Evolutionary conservation across 495 filamentous ascomycete genomes (phyloP), one percentile per base, ranked within the genome.

Genomic region (Paragyromitra xinjiangensis): DNA sequence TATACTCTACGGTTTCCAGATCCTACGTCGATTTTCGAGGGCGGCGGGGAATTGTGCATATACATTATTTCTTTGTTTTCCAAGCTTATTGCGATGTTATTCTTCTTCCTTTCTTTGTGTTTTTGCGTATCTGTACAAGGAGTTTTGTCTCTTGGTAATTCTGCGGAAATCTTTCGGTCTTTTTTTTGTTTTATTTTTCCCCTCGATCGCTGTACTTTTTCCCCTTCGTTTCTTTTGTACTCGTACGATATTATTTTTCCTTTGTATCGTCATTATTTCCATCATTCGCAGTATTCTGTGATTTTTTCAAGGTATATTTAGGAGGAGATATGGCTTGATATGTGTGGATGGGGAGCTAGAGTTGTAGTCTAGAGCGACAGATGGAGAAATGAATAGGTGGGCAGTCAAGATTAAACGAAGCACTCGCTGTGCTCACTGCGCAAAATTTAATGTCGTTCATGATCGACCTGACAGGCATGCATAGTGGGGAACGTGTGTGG

Each of bases 121-220:
- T 58, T 70, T 63, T 64, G 45, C n/a, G 44, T 53, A 19, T 64
- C 29, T 14, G 74, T 73, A 77, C 69, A 77, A 66, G 74, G 74
- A 77, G 74, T 77, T 77, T 22, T 73, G 24, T 73, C 69, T 73
- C 66, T 77, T 66, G 74, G 61, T 77, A 77, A 77, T 77, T 69
- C 64, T 66, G 40, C 39, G 61, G 68, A 63, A 62, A 70, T 59
- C 48, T 64, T n/a, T 45, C 51, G 2, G n/a, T 39, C 59, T 11
- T 72, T 71, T 16, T 44, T 19, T 51, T 56, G 34, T 55, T 8
- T 29, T 29, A 12, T 55, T 64, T 40, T 45, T 56, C 58, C 14
- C 2, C 39, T 71, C 66, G 2, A 45, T 71, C 14, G 26, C 56
- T 71, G 39, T 69, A 64, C 53, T 44, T 75, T 24, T 53, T n/a